Evolutionary conservation across 2,329 filamentous ascomycete genomes (phyloP).

Genomic region (Dendryphion nanum): DNA sequence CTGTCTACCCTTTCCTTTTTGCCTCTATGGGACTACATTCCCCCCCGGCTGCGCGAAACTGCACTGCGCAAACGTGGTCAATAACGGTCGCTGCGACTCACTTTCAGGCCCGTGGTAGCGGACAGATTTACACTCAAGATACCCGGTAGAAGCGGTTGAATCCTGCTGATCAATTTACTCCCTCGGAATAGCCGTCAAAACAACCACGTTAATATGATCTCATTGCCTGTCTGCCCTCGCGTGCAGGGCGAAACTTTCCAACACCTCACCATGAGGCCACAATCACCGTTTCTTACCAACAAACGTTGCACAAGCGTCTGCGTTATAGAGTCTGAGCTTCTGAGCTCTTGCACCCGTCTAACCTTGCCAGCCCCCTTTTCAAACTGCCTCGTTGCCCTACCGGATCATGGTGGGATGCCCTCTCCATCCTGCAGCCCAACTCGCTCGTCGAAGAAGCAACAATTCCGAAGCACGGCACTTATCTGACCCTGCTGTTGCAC

Average conservation of each 20-base stretch:
- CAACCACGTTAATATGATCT: conserved; percentile 7
- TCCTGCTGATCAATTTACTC: conserved; percentile 9
- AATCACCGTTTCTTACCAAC: conserved; percentile 1
- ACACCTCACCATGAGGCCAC: conserved; percentile 5
- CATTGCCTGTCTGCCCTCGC: conserved; percentile 5
- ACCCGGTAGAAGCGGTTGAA: conserved; percentile 7
- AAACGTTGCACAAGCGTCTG: not conserved
- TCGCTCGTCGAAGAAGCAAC: conserved; percentile 4
- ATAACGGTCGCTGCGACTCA: conserved; percentile 5
- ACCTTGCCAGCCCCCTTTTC: not conserved
- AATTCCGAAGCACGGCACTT: conserved; percentile 7
- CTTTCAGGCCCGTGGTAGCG: conserved; percentile 6
- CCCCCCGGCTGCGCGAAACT: not conserved
- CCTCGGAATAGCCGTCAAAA: conserved; percentile 5
- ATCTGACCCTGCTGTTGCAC: conserved; percentile 8
- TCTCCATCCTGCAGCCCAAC: conserved; percentile 3
- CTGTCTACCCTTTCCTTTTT: not conserved
- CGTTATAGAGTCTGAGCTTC: not conserved
- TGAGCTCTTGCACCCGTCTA: not conserved
- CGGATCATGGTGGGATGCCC: not conserved
- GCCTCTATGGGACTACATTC: not conserved
- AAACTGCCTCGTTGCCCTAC: not conserved
- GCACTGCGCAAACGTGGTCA: conserved; percentile 5
- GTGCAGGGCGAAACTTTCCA: not conserved
- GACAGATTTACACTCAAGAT: conserved; percentile 2